Evolutionary conservation across 129 eudicot species (phyloP).

Genomic region (Escallonia rubra): DNA sequence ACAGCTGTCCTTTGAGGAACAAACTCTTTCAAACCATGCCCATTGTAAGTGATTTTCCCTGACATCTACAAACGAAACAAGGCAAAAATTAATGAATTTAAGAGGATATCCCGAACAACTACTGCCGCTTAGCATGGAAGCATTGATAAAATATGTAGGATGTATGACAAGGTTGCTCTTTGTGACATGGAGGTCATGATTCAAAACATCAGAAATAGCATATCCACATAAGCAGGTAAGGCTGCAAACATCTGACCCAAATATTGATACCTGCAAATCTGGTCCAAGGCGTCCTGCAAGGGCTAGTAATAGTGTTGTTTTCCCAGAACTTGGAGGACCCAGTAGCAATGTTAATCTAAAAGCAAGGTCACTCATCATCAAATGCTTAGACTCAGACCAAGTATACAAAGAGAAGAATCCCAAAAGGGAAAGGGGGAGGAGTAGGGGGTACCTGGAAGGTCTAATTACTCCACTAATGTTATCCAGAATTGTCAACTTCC

Average conservation of each 20-base stretch:
- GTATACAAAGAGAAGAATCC: too few species aligned
- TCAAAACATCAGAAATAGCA: too few species aligned
- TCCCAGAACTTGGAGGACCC: slow-evolving; percentile 99
- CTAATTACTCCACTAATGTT: slow-evolving; percentile 83
- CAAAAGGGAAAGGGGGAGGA: background rate
- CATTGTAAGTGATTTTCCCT: slow-evolving; percentile 86
- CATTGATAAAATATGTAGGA: background rate
- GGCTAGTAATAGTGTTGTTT: slow-evolving; percentile 79
- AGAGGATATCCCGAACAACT: background rate
- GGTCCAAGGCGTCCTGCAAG: slow-evolving; percentile 79
- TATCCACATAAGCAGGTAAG: background rate
- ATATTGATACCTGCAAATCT: slow-evolving; percentile 58
- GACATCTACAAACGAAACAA: slow-evolving; percentile 55
- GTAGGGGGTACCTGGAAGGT: slow-evolving; percentile 72
- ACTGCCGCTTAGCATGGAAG: slow-evolving; percentile 1
- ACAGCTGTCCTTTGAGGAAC: slow-evolving; percentile 96
- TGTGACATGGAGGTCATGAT: slow-evolving; percentile 1
- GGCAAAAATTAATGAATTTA: background rate
- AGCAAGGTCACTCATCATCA: slow-evolving; percentile 13
- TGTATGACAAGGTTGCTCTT: background rate
- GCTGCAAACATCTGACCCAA: slow-evolving; percentile 3
- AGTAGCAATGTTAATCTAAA: slow-evolving; percentile 79
- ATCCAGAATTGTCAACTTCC: slow-evolving; percentile 75
- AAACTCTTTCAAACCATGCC: slow-evolving; percentile 80
- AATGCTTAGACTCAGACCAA: too few species aligned